phyloP scores from a whole-genome alignment of 192 early-diverging fungal genomes.

The Gaertneriomyces semiglobifer region DNA sequence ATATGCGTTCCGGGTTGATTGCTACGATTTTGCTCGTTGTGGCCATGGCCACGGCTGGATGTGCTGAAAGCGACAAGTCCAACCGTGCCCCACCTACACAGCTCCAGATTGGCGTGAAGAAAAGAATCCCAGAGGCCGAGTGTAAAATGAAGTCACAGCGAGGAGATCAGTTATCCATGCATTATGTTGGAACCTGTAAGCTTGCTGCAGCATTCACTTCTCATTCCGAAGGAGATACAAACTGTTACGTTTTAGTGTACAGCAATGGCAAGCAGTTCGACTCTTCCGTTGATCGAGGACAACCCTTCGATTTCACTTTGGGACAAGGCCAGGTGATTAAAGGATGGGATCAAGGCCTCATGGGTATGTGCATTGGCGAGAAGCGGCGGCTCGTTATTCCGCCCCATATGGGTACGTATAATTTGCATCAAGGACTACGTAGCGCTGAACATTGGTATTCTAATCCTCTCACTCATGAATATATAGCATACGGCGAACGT shows the following conservation, averaged over 20 bases:
- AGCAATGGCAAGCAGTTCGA: conserved; percentile 66
- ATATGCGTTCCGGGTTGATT: too few species aligned
- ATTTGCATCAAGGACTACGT: background rate
- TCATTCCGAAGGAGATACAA: too few species aligned
- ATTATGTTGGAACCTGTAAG: conserved; percentile 63
- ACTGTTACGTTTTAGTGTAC: background rate
- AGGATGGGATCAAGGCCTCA: conserved; percentile 76
- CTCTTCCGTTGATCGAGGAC: conserved; percentile 59
- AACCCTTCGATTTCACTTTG: conserved; percentile 69
- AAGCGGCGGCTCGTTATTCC: conserved; percentile 73
- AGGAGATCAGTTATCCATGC: conserved; percentile 62
- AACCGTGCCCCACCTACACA: conserved; percentile 33
- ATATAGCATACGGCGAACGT: conserved; percentile 45
- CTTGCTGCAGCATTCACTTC: too few species aligned
- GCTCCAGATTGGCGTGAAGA: conserved; percentile 58
- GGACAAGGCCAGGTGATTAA: conserved; percentile 64
- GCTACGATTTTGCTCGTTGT: background rate
- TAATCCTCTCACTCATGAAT: conserved; percentile 1
- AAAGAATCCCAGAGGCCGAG: conserved; percentile 47
- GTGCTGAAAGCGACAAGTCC: conserved; percentile 15
- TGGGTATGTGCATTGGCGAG: conserved; percentile 78
- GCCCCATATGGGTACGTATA: conserved; percentile 41
- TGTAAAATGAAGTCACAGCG: conserved; percentile 42
- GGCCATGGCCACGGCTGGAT: background rate
- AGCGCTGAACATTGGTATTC: background rate